phyloP scores from a whole-genome alignment of 257 asterid species.

The Solanum ahanhuiri region DNA sequence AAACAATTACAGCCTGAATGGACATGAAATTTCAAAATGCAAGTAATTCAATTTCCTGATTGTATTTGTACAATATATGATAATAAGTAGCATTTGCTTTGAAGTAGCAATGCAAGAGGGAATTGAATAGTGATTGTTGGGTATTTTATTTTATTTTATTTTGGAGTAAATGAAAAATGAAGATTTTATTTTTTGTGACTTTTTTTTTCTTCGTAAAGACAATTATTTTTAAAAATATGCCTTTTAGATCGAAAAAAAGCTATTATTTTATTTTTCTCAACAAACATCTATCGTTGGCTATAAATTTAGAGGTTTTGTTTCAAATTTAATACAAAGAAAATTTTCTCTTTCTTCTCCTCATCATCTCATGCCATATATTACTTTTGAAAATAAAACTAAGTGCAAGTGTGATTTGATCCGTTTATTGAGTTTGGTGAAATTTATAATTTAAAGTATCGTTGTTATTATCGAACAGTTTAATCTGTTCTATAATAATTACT shows the following conservation, averaged over 20 bases:
- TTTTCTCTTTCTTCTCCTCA: neutral
- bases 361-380: neutral
- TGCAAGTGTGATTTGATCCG: neutral
- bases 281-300: too few relatives aligned
- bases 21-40: conserved; percentile 14
- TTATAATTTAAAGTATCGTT: neutral
- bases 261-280: neutral
- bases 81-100: neutral
- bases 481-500: neutral
- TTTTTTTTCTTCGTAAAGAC: too few relatives aligned
- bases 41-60: conserved; percentile 38
- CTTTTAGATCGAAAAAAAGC: too few relatives aligned
- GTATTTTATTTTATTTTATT: neutral
- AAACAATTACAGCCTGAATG: neutral
- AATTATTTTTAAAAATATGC: neutral
- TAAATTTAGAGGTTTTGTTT: neutral
- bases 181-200: too few relatives aligned
- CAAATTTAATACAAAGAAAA: neutral
- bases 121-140: neutral
- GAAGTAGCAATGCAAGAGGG: neutral
- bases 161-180: neutral
- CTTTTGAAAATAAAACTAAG: neutral
- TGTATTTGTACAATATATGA: neutral
- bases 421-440: neutral
- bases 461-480: neutral